Evolutionary conservation across 1,284 basidiomycete genomes (phyloP).

Genomic region (Cystobasidium slooffiae): DNA sequence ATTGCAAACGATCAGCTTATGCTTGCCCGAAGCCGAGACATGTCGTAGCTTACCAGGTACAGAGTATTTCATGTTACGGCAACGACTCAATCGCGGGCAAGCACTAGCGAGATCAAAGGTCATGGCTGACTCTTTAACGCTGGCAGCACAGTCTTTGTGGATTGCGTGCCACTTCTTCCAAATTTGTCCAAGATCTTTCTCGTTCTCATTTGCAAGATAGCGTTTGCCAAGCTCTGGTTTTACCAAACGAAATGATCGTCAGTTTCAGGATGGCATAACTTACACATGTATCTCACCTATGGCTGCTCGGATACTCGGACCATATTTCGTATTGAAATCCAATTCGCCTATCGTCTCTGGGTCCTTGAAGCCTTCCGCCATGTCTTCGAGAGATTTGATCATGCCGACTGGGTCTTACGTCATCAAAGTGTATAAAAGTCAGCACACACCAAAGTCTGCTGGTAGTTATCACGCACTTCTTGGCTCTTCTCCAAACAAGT

Average conservation of each 20-base stretch:
- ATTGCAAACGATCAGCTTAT: background rate
- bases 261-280: background rate
- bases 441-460: background rate
- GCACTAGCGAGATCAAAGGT: slow-evolving; percentile 26
- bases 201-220: background rate
- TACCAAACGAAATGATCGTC: background rate
- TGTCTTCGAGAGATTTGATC: slow-evolving; percentile 30
- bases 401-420: slow-evolving; percentile 24
- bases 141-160: slow-evolving; percentile 26
- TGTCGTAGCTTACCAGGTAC: slow-evolving; percentile 18
- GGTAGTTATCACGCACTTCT: slow-evolving; percentile 10
- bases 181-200: slow-evolving; percentile 25
- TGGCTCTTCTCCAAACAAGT: slow-evolving; percentile 32
- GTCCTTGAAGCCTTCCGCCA: slow-evolving; percentile 5
- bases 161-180: slow-evolving; percentile 41
- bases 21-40: background rate
- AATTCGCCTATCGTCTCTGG: slow-evolving; percentile 33
- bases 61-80: slow-evolving; percentile 19
- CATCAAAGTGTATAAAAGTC: slow-evolving; percentile 3
- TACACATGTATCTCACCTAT: background rate
- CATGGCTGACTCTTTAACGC: slow-evolving; percentile 10
- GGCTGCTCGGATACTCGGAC: slow-evolving; percentile 7
- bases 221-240: slow-evolving; percentile 17
- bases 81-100: slow-evolving; percentile 30
- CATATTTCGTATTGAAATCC: slow-evolving; percentile 27